Conservation (phyloP, 805 yeast genomes). For the Saccharomyces jurei region DNA sequence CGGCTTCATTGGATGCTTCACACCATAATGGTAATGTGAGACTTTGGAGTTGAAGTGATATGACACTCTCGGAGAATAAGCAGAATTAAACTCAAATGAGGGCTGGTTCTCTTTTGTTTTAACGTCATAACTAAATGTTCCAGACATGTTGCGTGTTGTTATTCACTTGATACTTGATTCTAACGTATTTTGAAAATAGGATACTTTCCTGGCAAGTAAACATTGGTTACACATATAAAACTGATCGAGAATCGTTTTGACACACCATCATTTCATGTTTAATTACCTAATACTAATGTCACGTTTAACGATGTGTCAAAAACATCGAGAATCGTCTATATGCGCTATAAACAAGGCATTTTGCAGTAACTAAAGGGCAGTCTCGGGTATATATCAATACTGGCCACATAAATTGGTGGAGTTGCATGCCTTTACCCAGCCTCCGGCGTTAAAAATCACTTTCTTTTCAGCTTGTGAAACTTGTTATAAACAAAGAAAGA, state of each 20-base stretch:
- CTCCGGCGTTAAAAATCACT: neutral
- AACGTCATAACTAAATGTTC: conserved; percentile 35
- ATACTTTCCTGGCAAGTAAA: neutral
- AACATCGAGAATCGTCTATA: neutral
- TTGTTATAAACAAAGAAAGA: neutral
- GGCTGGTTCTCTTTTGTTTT: conserved; percentile 40
- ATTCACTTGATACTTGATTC: neutral
- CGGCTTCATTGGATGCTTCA: conserved; percentile 97
- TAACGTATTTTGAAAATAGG: neutral
- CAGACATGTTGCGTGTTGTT: conserved; percentile 8
- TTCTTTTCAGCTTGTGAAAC: neutral
- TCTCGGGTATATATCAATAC: neutral
- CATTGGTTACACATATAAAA: neutral
- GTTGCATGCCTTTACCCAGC: neutral
- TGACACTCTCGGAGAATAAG: conserved; percentile 57
- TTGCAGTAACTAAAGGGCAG: neutral
- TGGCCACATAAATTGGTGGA: neutral
- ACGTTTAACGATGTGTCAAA: neutral
- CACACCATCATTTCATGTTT: neutral
- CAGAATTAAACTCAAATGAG: conserved; percentile 36
- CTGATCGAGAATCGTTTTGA: neutral
- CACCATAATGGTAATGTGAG: conserved; percentile 80
- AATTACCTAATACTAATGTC: neutral
- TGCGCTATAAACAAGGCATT: neutral
- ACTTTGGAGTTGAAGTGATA: conserved; percentile 84